A percentile compares a stretch with the other conserved stretches of the same genome.
Evolutionary conservation across 176 grass and related monocot species (phyloP).

Genomic region (Cocos nucifera): DNA sequence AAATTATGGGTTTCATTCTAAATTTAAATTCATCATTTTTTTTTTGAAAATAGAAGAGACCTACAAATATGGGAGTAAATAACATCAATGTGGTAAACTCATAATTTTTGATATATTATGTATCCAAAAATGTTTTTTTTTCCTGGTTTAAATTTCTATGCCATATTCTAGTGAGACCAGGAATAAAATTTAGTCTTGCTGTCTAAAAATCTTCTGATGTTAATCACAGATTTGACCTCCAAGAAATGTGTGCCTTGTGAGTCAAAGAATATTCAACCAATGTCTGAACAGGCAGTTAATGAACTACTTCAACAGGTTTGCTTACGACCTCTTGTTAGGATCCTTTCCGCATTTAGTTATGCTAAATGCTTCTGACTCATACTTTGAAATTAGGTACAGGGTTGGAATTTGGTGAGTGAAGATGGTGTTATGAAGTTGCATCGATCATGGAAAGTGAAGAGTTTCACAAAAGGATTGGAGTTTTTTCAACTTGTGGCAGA

Average conservation of each 20-base stretch:
- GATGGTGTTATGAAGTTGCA: not conserved
- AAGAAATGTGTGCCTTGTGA: not conserved
- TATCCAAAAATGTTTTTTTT: too few relatives aligned
- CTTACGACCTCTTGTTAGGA: not conserved
- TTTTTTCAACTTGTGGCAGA: conserved; percentile 1
- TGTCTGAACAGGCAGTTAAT: not conserved
- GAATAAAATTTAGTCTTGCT: too few relatives aligned
- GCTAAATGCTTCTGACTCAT: not conserved
- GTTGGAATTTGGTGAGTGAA: not conserved
- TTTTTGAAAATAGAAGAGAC: too few relatives aligned
- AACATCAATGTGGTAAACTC: too few relatives aligned
- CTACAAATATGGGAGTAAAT: too few relatives aligned
- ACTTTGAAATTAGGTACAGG: not conserved
- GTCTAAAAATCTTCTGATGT: too few relatives aligned
- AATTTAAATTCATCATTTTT: too few relatives aligned
- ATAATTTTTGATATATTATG: too few relatives aligned
- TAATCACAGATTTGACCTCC: not conserved
- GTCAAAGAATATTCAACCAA: not conserved
- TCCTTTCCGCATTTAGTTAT: not conserved
- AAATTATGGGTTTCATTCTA: too few relatives aligned
- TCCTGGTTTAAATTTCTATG: too few relatives aligned
- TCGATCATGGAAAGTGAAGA: not conserved
- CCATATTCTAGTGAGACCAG: too few relatives aligned
- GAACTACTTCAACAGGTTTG: not conserved
- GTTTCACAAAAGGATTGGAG: not conserved